These are phyloP conservation scores for Diaporthe citrichinensis DNA, from an alignment of 2,329 filamentous ascomycete species.

Conservation along the genomic window DNA sequence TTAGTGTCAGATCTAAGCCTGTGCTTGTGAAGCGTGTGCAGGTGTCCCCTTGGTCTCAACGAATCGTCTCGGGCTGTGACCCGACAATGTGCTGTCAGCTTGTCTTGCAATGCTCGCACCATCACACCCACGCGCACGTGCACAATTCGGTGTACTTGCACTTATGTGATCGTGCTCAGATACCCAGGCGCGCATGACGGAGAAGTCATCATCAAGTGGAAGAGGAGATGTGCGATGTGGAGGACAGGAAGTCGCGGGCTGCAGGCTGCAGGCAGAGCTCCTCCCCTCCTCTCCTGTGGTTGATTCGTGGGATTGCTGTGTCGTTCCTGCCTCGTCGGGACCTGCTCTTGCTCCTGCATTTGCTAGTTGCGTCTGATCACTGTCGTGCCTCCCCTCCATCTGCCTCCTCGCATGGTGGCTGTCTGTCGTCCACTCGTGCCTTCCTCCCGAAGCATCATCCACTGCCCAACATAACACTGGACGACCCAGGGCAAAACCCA, in stretches of 20 bases:
- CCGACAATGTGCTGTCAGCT: neutral
- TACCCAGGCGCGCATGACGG: neutral
- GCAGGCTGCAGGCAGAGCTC: neutral
- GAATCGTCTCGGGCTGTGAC: conserved; percentile 16
- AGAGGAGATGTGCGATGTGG: neutral
- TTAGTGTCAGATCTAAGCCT: conserved; percentile 8
- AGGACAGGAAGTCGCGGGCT: neutral
- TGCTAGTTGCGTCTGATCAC: neutral
- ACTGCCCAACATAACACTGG: neutral
- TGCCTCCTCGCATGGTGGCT: conserved; percentile 19
- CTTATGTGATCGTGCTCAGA: neutral
- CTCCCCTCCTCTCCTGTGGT: neutral
- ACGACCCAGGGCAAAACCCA: neutral
- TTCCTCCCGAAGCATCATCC: conserved; percentile 13
- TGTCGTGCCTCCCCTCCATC: conserved; percentile 25
- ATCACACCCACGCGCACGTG: neutral
- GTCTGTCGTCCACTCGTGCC: conserved; percentile 19
- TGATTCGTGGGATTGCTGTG: neutral
- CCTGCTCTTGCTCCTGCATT: conserved; percentile 21
- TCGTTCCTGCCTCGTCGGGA: neutral
- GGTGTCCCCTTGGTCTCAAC: conserved; percentile 3
- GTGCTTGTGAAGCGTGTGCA: conserved; percentile 1
- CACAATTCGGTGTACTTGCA: neutral
- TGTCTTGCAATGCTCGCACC: conserved; percentile 13
- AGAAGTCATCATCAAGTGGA: neutral